phyloP scores from a whole-genome alignment of 306 rosid species.

The Betula pendula region DNA sequence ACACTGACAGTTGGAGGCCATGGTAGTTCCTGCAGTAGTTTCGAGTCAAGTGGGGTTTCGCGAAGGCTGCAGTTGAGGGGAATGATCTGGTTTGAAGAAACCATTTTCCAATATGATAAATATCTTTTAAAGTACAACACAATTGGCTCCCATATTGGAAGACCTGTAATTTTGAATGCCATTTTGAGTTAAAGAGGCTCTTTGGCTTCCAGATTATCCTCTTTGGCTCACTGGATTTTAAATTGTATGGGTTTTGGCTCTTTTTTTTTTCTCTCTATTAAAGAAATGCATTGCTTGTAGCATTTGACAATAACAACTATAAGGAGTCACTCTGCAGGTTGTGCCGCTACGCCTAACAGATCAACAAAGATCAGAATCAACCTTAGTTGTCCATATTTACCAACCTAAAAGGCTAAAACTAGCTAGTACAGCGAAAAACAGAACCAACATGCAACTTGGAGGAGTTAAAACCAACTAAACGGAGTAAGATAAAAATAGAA shows the following conservation, averaged over 20 bases:
- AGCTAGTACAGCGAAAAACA: constrained; percentile 7
- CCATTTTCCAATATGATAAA: not conserved
- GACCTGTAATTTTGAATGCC: not conserved
- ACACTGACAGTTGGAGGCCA: not conserved
- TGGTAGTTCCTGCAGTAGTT: not conserved
- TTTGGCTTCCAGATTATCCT: not conserved
- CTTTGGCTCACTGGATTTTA: not conserved
- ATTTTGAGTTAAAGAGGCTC: not conserved
- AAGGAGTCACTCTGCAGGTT: not conserved
- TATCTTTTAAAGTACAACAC: not conserved
- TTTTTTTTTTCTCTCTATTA: too few species aligned
- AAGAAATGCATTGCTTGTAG: not conserved
- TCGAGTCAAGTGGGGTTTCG: not conserved
- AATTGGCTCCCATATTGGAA: not conserved
- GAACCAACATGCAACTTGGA: not conserved
- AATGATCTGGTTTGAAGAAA: not conserved
- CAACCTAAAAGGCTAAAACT: not conserved
- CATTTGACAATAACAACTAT: not conserved
- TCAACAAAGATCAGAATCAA: not conserved
- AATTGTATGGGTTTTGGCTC: not conserved
- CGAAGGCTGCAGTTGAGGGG: not conserved
- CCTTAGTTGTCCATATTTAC: not conserved
- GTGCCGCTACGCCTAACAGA: not conserved
- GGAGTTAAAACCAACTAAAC: not conserved
- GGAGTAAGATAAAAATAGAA: constrained; percentile 19